Percentiles rank a stretch among this genome's conserved stretches.
Evolutionary conservation across 192 early-diverging fungal genomes (phyloP).

Genomic region (Podochytrium sp.): DNA sequence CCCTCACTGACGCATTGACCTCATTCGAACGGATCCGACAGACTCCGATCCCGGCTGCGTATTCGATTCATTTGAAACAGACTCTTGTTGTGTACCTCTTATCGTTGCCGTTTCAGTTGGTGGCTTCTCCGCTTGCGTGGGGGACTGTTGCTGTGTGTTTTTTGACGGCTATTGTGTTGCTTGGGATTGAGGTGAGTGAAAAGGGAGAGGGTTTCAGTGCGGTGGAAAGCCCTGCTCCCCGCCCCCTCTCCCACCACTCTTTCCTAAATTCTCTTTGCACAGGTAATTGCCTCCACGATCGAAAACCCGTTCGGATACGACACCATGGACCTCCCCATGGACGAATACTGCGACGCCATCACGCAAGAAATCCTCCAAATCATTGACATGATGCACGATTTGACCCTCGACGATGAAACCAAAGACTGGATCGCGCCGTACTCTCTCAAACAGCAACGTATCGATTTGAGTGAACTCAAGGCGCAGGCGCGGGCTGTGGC

Average conservation of each 20-base stretch:
- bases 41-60: constrained; percentile 87
- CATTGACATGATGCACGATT: constrained; percentile 11
- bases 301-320: constrained; percentile 89
- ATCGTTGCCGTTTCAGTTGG: constrained; percentile 81
- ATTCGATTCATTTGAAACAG: constrained; percentile 88
- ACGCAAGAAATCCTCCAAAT: constrained; percentile 10
- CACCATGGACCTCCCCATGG: constrained; percentile 29
- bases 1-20: constrained; percentile 43
- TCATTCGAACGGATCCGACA: constrained; percentile 82
- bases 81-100: constrained; percentile 76
- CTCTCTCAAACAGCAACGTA: neutral
- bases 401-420: neutral
- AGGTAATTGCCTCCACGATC: constrained; percentile 88
- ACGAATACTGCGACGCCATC: constrained; percentile 30
- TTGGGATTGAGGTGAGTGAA: constrained; percentile 87
- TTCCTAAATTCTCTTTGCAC: no score
- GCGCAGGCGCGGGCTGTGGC: neutral
- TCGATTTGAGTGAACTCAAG: neutral
- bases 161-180: constrained; percentile 68
- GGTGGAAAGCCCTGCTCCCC: no score
- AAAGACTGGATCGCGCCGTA: constrained; percentile 17
- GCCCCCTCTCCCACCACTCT: no score
- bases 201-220: no score
- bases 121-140: constrained; percentile 45
- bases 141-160: constrained; percentile 70